Percentiles rank a stretch among this genome's conserved stretches.
Conservation (phyloP, 257 asterid species). For the Thymus mandschuricus region DNA sequence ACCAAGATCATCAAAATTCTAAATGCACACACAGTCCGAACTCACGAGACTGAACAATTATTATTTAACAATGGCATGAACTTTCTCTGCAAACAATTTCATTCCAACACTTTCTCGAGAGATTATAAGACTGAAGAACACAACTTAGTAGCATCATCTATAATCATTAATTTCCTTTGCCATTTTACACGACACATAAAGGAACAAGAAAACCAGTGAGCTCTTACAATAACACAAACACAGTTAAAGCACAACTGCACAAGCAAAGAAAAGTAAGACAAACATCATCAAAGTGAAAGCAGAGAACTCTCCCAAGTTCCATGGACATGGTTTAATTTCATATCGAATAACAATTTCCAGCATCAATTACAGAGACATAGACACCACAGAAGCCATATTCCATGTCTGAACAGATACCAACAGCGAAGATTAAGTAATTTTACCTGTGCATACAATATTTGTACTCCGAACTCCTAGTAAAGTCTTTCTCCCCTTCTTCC, state of each 20-base stretch:
- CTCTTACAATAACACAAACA: conserved; percentile 13
- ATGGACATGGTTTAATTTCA: neutral
- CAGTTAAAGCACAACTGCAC: neutral
- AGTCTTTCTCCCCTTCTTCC: conserved; percentile 96
- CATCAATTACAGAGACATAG: neutral
- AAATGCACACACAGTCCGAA: neutral
- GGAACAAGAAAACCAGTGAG: conserved; percentile 5
- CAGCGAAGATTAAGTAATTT: neutral
- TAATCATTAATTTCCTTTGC: neutral
- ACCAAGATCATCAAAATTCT: conserved; percentile 12
- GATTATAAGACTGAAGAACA: neutral
- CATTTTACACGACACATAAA: conserved; percentile 1
- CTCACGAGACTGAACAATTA: neutral
- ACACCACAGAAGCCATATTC: neutral
- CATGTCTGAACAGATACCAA: neutral
- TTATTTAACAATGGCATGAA: conserved; percentile 1
- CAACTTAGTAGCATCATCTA: conserved; percentile 14
- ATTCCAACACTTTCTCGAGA: neutral
- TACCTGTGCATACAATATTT: conserved; percentile 97
- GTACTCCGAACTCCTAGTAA: conserved; percentile 74
- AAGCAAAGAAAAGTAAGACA: neutral
- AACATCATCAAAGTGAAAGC: conserved; percentile 7
- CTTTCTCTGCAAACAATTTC: neutral
- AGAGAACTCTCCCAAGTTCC: neutral
- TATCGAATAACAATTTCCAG: conserved; percentile 18